Conservation (phyloP, 2,329 filamentous ascomycete species). For the Trichoderma sp. region DNA sequence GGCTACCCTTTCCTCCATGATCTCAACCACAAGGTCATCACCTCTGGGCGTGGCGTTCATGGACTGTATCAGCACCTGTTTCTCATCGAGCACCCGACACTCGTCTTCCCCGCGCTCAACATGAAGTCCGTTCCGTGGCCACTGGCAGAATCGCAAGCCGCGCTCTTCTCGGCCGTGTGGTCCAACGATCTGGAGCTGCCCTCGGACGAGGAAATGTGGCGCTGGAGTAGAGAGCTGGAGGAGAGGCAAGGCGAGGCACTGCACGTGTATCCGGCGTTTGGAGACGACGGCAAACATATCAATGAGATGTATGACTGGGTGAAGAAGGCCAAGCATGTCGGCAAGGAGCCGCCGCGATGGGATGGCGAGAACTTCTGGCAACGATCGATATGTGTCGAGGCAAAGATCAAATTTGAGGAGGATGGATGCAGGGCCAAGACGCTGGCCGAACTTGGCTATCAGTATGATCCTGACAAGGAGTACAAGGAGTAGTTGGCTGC, state of each 20-base stretch:
- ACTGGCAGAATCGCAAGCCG: conserved; percentile 75
- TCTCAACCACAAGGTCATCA: conserved; percentile 58
- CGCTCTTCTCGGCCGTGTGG: conserved; percentile 76
- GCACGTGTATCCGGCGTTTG: conserved; percentile 37
- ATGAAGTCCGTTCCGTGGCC: conserved; percentile 90
- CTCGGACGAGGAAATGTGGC: conserved; percentile 61
- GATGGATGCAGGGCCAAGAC: conserved; percentile 65
- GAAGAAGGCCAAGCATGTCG: conserved; percentile 50
- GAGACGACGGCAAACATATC: conserved; percentile 67
- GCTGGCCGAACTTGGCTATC: conserved; percentile 72
- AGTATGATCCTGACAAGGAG: conserved; percentile 46
- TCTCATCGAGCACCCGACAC: conserved; percentile 71
- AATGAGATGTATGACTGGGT: conserved; percentile 69
- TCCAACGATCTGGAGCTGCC: conserved; percentile 70
- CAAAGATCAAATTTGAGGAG: conserved; percentile 71
- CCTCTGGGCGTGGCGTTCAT: conserved; percentile 68
- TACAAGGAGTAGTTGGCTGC: not conserved
- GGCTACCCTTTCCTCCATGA: conserved; percentile 70
- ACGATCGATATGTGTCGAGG: conserved; percentile 65
- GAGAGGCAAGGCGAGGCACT: conserved; percentile 42
- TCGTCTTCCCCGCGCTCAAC: conserved; percentile 75
- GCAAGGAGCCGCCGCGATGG: conserved; percentile 74
- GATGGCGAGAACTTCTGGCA: conserved; percentile 71
- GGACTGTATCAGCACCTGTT: conserved; percentile 81
- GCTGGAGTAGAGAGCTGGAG: conserved; percentile 68